Base-by-base conservation (phyloP, 768 basidiomycete species). In the Termitomyces sp. region DNA sequence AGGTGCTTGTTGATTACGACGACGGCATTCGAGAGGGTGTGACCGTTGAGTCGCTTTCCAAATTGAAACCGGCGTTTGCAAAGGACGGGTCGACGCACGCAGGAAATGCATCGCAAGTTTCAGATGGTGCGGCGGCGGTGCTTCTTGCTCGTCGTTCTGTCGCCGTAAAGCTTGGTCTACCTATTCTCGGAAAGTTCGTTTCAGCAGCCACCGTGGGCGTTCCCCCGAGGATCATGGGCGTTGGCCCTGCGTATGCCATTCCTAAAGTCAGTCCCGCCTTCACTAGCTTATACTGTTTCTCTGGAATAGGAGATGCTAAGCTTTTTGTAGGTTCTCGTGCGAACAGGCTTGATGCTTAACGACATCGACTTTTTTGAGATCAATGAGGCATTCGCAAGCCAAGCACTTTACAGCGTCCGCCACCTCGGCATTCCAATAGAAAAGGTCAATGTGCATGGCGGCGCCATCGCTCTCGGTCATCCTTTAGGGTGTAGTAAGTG, bases 331-430 rank as follows among this genome's bases (percentile, higher is more conserved):
- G 79, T 77, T 3, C 84, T 94, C 57, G 76, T 80, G 64, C 79
- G 82, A 65, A 76, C 81, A 3, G 89, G 90, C 21, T 75, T 96
- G 54, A 68, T 73, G 46, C 73, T 76, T 55, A 73, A 80, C 48
- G 94, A 95, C 63, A 74, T 96, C 64, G 93, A 96, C 75, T 91
- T 95, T 68, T 96, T 76, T 72, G 91, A 94, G 74, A 91, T 93
- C 72, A 94, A 94, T 69, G 92, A 94, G 70, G 92, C 93, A 28
- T 94, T 94, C 67, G 91, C 93, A 19, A 83, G 80, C 42, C 89
- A 90, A 69, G 91, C 91, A 4, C 75, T 95, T 43, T 92, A 86
- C 73, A 81, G 76, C 44, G 70, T 94, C 41, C 73, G 91, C 59
- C 79, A 83, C 61, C 71, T 95, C 51, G 83, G 84, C 25, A 81